phyloP scores from a whole-genome alignment of 306 rosid genomes.

The Quercus robur region DNA sequence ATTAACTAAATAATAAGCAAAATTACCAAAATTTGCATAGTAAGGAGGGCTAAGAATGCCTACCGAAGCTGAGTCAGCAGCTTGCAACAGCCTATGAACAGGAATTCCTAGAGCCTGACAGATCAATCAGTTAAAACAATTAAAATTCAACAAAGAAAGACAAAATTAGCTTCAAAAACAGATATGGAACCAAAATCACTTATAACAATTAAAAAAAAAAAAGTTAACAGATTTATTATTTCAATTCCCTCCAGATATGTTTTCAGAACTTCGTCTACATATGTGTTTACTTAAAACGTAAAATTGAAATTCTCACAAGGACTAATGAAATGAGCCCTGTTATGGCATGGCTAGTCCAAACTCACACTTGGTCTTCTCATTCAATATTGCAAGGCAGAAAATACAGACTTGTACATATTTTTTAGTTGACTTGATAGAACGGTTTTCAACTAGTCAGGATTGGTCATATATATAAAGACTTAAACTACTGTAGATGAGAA shows the following conservation, averaged over 20 bases:
- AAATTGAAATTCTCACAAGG: background rate
- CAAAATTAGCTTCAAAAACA: background rate
- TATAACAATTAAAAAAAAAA: background rate
- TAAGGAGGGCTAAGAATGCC: background rate
- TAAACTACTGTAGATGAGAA: background rate
- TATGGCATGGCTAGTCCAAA: background rate
- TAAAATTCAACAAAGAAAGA: background rate
- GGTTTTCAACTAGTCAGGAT: background rate
- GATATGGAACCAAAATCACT: background rate
- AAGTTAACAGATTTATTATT: background rate
- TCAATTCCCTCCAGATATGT: background rate
- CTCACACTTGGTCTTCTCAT: background rate
- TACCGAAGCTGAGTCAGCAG: constrained; percentile 85
- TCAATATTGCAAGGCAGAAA: background rate
- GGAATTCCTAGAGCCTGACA: constrained; percentile 93
- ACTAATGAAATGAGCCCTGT: background rate
- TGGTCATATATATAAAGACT: background rate
- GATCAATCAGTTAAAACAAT: background rate
- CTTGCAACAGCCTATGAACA: constrained; percentile 76
- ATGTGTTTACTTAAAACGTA: background rate
- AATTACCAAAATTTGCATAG: background rate
- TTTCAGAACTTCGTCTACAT: background rate
- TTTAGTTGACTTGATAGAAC: background rate
- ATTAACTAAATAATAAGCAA: background rate
- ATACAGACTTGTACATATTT: background rate